A percentile compares a stretch with the other conserved stretches of the same genome.
phyloP scores from a whole-genome alignment of 2,329 filamentous ascomycete genomes.

The Fusarium transvaalense region DNA sequence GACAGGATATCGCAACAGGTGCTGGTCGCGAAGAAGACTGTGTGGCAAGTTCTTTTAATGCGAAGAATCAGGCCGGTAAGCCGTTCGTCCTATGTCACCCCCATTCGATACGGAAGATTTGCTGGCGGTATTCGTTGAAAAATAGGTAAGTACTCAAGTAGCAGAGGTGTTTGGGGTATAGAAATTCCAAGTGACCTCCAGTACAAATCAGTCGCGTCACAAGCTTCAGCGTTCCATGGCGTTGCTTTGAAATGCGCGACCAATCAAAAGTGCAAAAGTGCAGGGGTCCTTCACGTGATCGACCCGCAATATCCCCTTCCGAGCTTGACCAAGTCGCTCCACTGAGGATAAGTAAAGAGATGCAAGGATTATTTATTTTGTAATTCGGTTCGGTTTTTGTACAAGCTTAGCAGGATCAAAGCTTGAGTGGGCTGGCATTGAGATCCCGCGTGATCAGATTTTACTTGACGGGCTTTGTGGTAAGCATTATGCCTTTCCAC shows the following conservation, averaged over 20 bases:
- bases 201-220: conserved; percentile 29
- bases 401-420: conserved; percentile 10
- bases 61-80: conserved; percentile 9
- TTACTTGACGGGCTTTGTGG: conserved; percentile 7
- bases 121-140: background rate
- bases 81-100: background rate
- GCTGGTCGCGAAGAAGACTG: background rate
- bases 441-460: conserved; percentile 1
- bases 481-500: conserved; percentile 24
- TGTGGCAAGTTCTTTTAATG: background rate
- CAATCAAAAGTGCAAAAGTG: conserved; percentile 25
- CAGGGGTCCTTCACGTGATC: conserved; percentile 30
- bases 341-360: background rate
- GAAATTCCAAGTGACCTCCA: conserved; percentile 3
- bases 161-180: background rate
- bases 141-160: background rate
- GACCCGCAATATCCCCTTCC: background rate
- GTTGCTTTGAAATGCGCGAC: conserved; percentile 34
- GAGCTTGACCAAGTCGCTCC: conserved; percentile 7
- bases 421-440: conserved; percentile 13
- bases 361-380: conserved; percentile 24
- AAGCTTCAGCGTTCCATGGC: conserved; percentile 13
- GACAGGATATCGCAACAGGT: background rate
- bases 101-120: conserved; percentile 15
- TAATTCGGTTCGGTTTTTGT: conserved; percentile 26